Evolutionary conservation across 805 yeast species (phyloP).

Genomic region (Yarrowia hollandica): DNA sequence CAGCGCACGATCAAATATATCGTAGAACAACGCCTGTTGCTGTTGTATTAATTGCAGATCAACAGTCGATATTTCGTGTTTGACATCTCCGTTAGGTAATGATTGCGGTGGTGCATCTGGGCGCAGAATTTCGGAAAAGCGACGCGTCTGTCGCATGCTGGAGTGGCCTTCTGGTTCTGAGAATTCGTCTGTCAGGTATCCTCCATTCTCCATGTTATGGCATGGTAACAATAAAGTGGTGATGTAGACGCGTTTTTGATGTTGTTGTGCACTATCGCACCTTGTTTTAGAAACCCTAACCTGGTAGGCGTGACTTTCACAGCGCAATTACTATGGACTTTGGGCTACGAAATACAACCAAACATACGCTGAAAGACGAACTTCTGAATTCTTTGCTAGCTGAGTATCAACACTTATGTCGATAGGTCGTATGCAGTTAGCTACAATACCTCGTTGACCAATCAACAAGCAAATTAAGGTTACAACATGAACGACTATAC

Average conservation of each 20-base stretch:
- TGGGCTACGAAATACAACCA: too few species aligned
- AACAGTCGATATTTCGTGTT: background rate
- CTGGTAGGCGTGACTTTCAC: too few species aligned
- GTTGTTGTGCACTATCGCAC: conserved; percentile 9
- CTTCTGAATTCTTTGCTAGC: too few species aligned
- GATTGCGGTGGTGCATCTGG: background rate
- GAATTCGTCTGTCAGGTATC: background rate
- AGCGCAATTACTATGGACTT: too few species aligned
- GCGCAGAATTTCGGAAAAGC: background rate
- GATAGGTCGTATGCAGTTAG: background rate
- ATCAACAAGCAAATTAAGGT: background rate
- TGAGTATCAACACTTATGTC: too few species aligned
- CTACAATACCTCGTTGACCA: background rate
- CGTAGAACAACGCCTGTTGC: background rate
- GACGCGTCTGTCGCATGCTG: background rate
- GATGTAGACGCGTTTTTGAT: conserved; percentile 14
- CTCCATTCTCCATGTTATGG: conserved; percentile 21
- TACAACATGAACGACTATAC: too few species aligned
- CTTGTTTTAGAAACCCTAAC: conserved; percentile 6
- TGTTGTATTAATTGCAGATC: conserved; percentile 5
- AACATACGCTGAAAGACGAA: too few species aligned
- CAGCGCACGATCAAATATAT: background rate
- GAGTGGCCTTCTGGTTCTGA: background rate
- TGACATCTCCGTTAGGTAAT: background rate
- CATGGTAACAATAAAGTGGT: conserved; percentile 17